Percentiles rank a stretch among this genome's conserved stretches.
phyloP scores from a whole-genome alignment of 1,284 basidiomycete genomes.

The Fomitopsis betulina region DNA sequence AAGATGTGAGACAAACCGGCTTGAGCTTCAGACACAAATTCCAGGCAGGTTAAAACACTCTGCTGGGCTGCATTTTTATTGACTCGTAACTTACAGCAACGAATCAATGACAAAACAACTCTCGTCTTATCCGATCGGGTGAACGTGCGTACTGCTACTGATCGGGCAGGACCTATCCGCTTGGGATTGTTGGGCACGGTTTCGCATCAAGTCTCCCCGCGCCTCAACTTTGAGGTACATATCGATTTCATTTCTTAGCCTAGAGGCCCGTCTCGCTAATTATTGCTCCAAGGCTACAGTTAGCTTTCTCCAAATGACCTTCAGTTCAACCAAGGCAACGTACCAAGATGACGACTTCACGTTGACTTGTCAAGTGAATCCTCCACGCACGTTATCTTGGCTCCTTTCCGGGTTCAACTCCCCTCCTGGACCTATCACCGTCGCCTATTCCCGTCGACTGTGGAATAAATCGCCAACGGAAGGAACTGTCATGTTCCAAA shows the following conservation, averaged over 20 bases:
- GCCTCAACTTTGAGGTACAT: conserved; percentile 34
- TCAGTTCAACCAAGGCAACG: conserved; percentile 19
- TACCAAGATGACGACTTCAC: conserved; percentile 25
- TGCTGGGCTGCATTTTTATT: no score
- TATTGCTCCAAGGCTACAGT: conserved; percentile 21
- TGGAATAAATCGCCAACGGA: conserved; percentile 26
- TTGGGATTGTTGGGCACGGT: conserved; percentile 39
- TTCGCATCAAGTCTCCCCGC: conserved; percentile 45
- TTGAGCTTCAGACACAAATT: conserved; percentile 18
- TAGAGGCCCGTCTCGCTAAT: background rate
- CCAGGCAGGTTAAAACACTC: conserved; percentile 3
- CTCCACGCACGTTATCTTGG: conserved; percentile 11
- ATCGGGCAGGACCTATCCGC: background rate
- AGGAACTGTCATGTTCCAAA: conserved; percentile 21
- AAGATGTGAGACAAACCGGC: conserved; percentile 10
- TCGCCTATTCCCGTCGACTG: conserved; percentile 28
- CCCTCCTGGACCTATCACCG: conserved; percentile 10
- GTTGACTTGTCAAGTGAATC: conserved; percentile 16
- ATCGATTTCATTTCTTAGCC: background rate
- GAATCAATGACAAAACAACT: conserved; percentile 23
- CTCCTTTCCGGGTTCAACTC: background rate
- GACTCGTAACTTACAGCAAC: background rate
- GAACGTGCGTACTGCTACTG: conserved; percentile 1
- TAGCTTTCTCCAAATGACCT: conserved; percentile 21
- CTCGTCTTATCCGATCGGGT: conserved; percentile 10